Percentiles rank a stretch among this genome's conserved stretches.
Evolutionary conservation across 345 rosid species (phyloP).

Genomic region (Linum lewisii): DNA sequence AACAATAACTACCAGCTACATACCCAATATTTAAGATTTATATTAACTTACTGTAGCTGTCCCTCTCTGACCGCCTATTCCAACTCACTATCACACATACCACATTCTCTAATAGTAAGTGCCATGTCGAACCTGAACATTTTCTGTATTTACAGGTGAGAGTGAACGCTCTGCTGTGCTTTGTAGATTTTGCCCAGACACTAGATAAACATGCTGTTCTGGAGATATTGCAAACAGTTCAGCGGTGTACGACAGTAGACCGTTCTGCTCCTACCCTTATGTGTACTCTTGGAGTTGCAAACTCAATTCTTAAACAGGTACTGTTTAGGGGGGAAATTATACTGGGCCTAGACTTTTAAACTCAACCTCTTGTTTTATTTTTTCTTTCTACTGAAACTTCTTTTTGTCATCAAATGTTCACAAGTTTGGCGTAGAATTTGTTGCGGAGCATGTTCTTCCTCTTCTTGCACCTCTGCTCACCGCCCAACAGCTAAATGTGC

Average conservation of each 20-base stretch:
- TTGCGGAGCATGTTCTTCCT: conserved; percentile 82
- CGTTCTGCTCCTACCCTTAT: conserved; percentile 92
- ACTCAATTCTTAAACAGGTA: conserved; percentile 84
- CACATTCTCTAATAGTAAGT: neutral
- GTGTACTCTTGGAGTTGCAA: conserved; percentile 93
- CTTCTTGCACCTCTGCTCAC: conserved; percentile 78
- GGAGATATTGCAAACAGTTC: conserved; percentile 77
- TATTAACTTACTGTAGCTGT: too few relatives aligned
- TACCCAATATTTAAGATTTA: too few relatives aligned
- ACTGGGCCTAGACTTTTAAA: neutral
- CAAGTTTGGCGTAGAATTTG: conserved; percentile 88
- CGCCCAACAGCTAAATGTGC: conserved; percentile 81
- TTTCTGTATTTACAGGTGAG: conserved; percentile 54
- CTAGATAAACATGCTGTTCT: conserved; percentile 70
- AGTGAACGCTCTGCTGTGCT: conserved; percentile 87
- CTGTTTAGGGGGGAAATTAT: neutral
- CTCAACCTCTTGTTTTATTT: conserved; percentile 8
- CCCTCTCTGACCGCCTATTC: too few relatives aligned
- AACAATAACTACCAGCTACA: too few relatives aligned
- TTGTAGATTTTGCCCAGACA: conserved; percentile 56
- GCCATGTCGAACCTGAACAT: conserved; percentile 12
- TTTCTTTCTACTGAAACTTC: conserved; percentile 5
- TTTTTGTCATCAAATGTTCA: neutral
- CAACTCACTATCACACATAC: too few relatives aligned
- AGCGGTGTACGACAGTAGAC: conserved; percentile 90